phyloP scores from a whole-genome alignment of 2,329 filamentous ascomycete genomes.

The Bertia moriformis region DNA sequence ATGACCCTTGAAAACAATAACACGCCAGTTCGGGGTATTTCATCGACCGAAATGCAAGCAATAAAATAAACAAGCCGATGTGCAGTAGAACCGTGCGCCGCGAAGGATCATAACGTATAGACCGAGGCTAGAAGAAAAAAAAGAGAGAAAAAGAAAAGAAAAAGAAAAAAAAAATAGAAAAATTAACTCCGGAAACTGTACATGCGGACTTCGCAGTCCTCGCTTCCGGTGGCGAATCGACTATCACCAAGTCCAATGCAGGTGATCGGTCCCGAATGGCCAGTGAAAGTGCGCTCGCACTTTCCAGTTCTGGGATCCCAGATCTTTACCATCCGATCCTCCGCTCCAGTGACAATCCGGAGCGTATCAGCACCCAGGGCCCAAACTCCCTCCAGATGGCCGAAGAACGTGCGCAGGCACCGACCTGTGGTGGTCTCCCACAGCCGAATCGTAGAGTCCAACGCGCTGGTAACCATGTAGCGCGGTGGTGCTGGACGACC shows the following conservation, averaged over 20 bases:
- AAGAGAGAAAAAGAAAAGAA: too few species aligned
- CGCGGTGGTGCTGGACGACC: slow-evolving; percentile 60
- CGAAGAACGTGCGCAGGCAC: slow-evolving; percentile 86
- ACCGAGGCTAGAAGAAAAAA: too few species aligned
- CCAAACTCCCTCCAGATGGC: slow-evolving; percentile 83
- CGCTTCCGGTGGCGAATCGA: slow-evolving; percentile 77
- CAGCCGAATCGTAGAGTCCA: slow-evolving; percentile 81
- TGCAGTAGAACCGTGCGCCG: neutral
- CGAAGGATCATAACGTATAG: neutral
- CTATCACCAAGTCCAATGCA: slow-evolving; percentile 85
- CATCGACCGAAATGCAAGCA: too few species aligned
- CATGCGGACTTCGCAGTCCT: slow-evolving; percentile 81
- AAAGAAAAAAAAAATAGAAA: neutral
- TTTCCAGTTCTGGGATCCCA: slow-evolving; percentile 89
- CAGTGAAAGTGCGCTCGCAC: slow-evolving; percentile 83
- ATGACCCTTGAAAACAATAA: too few species aligned
- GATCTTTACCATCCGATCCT: slow-evolving; percentile 81
- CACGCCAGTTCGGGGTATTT: too few species aligned
- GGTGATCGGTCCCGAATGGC: slow-evolving; percentile 80
- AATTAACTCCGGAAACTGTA: slow-evolving; percentile 45
- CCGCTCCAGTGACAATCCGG: slow-evolving; percentile 73
- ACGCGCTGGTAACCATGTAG: slow-evolving; percentile 83
- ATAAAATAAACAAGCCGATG: too few species aligned
- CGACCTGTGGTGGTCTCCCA: slow-evolving; percentile 77
- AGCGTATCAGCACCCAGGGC: slow-evolving; percentile 77